Percentiles rank a stretch among this genome's conserved stretches.
phyloP scores from a whole-genome alignment of 2,329 filamentous ascomycete genomes.

The Pseudocercospora vitis region DNA sequence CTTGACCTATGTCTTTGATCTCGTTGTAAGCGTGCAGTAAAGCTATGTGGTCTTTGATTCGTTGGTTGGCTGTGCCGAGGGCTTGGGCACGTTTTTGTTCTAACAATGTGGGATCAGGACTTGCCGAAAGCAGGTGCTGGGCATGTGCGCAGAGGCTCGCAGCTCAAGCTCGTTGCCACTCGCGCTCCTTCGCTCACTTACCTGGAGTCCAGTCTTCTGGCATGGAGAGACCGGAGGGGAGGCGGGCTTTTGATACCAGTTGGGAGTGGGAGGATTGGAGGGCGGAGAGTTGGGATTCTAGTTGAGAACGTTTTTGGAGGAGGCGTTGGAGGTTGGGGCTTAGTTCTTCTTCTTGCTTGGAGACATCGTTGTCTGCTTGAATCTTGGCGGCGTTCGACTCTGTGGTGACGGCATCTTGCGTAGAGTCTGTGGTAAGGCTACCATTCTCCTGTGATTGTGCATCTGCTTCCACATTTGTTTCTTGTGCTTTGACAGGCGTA shows the following conservation, averaged over 20 bases:
- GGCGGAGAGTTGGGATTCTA: constrained; percentile 51
- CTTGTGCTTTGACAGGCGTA: constrained; percentile 9
- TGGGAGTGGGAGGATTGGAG: constrained; percentile 46
- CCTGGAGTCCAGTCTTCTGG: constrained; percentile 23
- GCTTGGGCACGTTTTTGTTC: constrained; percentile 34
- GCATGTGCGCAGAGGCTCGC: too few species aligned
- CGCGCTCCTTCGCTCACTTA: not conserved
- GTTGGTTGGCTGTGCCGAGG: constrained; percentile 49
- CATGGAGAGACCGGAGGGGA: constrained; percentile 33
- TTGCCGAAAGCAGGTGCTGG: not conserved
- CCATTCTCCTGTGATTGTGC: not conserved
- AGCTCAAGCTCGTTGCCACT: too few species aligned
- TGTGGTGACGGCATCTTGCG: too few species aligned
- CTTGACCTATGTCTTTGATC: constrained; percentile 66
- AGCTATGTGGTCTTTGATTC: constrained; percentile 63
- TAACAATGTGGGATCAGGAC: not conserved
- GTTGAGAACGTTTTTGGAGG: constrained; percentile 36
- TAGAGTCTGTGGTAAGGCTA: not conserved
- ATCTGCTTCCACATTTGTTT: not conserved
- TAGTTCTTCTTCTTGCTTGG: not conserved
- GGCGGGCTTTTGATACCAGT: constrained; percentile 34
- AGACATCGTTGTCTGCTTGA: not conserved
- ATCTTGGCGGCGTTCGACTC: too few species aligned
- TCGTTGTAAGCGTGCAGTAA: constrained; percentile 70
- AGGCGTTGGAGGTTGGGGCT: constrained; percentile 29